Evolutionary conservation across 2,329 filamentous ascomycete genomes (phyloP).

Genomic region (Hirsutella thompsonii): DNA sequence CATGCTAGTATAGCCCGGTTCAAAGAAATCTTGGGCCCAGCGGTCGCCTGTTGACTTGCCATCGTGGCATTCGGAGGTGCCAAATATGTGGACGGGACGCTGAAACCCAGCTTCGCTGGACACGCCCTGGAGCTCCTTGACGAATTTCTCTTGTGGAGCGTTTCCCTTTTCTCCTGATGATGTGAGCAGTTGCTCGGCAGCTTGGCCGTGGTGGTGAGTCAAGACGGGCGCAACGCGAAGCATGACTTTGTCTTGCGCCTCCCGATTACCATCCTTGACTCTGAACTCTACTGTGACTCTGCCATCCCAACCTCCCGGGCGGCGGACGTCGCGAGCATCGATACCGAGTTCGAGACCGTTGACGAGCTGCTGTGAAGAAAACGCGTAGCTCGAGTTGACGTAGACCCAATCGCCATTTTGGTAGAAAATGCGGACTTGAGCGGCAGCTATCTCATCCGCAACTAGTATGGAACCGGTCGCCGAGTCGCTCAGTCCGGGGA

Average conservation of each 20-base stretch:
- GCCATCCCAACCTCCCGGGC: constrained; percentile 15
- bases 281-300: constrained; percentile 14
- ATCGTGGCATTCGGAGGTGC: too few species aligned
- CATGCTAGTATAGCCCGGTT: constrained; percentile 24
- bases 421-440: constrained; percentile 17
- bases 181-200: constrained; percentile 13
- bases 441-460: background rate
- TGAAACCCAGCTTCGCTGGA: constrained; percentile 6
- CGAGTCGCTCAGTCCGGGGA: constrained; percentile 6
- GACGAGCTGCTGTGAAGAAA: constrained; percentile 18
- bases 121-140: constrained; percentile 6
- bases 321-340: constrained; percentile 18
- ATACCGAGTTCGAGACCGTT: constrained; percentile 22
- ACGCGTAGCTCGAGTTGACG: constrained; percentile 12
- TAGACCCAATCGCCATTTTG: constrained; percentile 13
- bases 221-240: constrained; percentile 24
- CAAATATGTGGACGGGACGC: constrained; percentile 10
- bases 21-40: constrained; percentile 26
- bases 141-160: constrained; percentile 8
- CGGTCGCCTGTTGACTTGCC: constrained; percentile 14
- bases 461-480: constrained; percentile 9
- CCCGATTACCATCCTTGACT: constrained; percentile 10
- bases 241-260: constrained; percentile 13
- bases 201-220: constrained; percentile 22
- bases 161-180: constrained; percentile 2